Conservation (phyloP, 306 rosid species). For the Gillenia trifoliata region DNA sequence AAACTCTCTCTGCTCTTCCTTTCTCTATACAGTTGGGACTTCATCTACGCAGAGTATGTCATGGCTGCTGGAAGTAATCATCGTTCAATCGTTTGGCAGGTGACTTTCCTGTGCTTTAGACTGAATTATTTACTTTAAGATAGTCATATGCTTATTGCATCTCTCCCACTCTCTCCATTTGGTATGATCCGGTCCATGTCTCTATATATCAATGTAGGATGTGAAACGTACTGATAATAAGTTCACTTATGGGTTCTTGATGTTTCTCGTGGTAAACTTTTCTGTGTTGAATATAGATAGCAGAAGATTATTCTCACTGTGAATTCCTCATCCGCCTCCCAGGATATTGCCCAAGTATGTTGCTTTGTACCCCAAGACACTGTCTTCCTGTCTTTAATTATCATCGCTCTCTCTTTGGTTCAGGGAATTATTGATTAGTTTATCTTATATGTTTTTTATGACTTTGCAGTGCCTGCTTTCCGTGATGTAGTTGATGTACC, state of each 20-base stretch:
- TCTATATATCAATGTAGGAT: not conserved
- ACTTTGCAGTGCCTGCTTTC: slow-evolving; percentile 84
- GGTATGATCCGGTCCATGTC: not conserved
- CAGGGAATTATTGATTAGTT: not conserved
- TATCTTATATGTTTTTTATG: slow-evolving; percentile 11
- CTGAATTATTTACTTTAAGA: slow-evolving; percentile 6
- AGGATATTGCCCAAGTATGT: slow-evolving; percentile 94
- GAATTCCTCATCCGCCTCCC: slow-evolving; percentile 97
- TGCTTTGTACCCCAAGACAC: not conserved
- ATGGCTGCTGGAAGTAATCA: slow-evolving; percentile 94
- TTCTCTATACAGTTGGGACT: slow-evolving; percentile 82
- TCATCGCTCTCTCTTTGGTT: not conserved
- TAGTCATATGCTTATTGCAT: not conserved
- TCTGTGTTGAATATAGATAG: slow-evolving; percentile 51
- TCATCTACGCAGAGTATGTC: slow-evolving; percentile 92
- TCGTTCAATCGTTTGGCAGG: slow-evolving; percentile 98
- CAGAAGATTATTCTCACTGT: slow-evolving; percentile 95
- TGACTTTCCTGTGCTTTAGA: slow-evolving; percentile 22
- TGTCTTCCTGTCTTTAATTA: slow-evolving; percentile 7
- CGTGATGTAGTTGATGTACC: slow-evolving; percentile 91
- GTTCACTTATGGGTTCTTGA: slow-evolving; percentile 1
- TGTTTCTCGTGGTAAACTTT: slow-evolving; percentile 16
- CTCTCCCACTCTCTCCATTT: not conserved
- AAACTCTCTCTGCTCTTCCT: slow-evolving; percentile 5
- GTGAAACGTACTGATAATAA: not conserved